Evolutionary conservation across 2,329 filamentous ascomycete genomes (phyloP), one percentile per base, ranked within the genome.

Genomic region (Fusarium brachygibbosum): DNA sequence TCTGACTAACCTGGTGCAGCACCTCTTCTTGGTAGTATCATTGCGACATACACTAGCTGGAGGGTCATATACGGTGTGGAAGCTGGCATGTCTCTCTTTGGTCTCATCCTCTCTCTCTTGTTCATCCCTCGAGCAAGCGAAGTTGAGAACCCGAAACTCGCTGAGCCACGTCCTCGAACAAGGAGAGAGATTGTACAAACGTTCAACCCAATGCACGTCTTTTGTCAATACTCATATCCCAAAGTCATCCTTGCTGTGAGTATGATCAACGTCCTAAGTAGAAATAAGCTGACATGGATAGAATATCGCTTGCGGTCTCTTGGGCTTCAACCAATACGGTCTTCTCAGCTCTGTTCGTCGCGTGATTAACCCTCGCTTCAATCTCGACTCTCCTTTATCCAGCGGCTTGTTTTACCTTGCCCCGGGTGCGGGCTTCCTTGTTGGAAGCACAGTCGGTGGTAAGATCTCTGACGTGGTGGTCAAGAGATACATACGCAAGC

Each of bases 351-450:
- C 86, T 0, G 90, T 91, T 45, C 86, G 90, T 17, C 90, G 89
- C 68, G 85, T 91, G 3, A 80, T 92, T 19, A 92, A 91, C 68
- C 89, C 90, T 2, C 87, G 90, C n/a, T 92, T 92, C 80, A 76
- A 88, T 52, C 82, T 92, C 13, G 85, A 85, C 0, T 84, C 84
- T 0, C 89, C 90, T 0, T 81, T 91, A 5, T 84, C 89, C 68
- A 86, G 86, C 3, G 89, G 88, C 3, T 82, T 92, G 0, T 91
- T 92, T 78, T 92, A 91, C 76, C 86, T 92, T 25, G 90, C 90
- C 0, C 90, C 90, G 0, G 90, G 90, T 0, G 85, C 83, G 44
- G 90, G 90, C 0, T 92, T 91, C 63, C 77, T 92, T 0, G 57
- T 86, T 0, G 89, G 90, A 0, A 90, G 89, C 2, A 88, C 91